Base-by-base conservation (phyloP, 352 stramenopile species). In the Phytophthora aleatoria region DNA sequence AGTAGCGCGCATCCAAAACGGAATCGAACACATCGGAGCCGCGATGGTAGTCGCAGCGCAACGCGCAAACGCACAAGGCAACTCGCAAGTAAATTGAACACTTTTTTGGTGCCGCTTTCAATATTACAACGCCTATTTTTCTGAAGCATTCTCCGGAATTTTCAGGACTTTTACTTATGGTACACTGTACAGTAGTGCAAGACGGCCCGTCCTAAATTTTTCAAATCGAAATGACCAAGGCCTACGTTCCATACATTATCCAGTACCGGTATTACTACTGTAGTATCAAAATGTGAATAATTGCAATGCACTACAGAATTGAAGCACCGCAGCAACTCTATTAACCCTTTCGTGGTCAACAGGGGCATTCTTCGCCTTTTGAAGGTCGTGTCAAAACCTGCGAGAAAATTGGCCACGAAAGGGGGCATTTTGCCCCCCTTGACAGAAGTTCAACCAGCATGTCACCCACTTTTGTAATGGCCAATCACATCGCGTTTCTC, bases 41-140 rank as follows among this genome's bases (percentile, higher is more conserved):
- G 68, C 63, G 0, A 76, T 76, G 53, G 15, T 76, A 42, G 15
- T 35, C 4, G 61, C 61, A 48, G 61, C 61, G 9, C 44, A 36
- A 30, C 54, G 26, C 27, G 60, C 51, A 36, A 20, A 35, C 11
- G 51, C 51, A 30, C 33, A 38, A 38, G 33, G 8, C 11, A 12
- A 31, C 20, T 33, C n/a, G 38, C 38, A 43, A 43, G 38, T 24
- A 24, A 36, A 41, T 31, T 53, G n/a, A 53, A 13, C 8, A 13
- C 8, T 3, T 38, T 12, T 13, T 13, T 38, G 7, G 30, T 38
- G 33, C 33, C 6, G 20, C 20, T 20, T 20, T 20, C 20, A 20
- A 20, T 20, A 20, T 20, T 20, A 20, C 20, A 20, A 20, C 1
- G 20, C 20, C 20, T 20, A 20, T 20, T 20, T 20, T 20, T 20